Evolutionary conservation across 768 basidiomycete genomes (phyloP).

Genomic region (Mycena venus): DNA sequence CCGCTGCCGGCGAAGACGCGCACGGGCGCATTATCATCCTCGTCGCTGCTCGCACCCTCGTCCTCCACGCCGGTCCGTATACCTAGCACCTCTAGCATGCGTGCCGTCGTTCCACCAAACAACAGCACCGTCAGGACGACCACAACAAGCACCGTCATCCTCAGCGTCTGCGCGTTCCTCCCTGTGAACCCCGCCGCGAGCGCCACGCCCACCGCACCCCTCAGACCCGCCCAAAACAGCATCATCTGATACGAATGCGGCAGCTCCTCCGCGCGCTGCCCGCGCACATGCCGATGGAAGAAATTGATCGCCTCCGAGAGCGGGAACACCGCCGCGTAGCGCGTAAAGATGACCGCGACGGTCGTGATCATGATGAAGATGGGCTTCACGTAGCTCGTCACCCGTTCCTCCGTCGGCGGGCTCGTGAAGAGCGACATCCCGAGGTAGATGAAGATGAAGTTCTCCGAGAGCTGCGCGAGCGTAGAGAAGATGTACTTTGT

Average conservation of each 20-base stretch:
- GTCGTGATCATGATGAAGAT: conserved; percentile 94
- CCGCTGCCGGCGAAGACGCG: conserved; percentile 47
- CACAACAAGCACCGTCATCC: conserved; percentile 95
- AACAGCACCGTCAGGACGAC: conserved; percentile 95
- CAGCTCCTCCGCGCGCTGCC: conserved; percentile 89
- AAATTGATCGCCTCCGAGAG: conserved; percentile 96
- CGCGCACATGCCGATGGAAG: conserved; percentile 85
- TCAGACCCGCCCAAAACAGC: conserved; percentile 98
- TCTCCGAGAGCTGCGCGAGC: conserved; percentile 95
- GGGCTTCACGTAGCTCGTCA: conserved; percentile 92
- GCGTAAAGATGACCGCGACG: conserved; percentile 93
- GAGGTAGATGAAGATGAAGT: conserved; percentile 99
- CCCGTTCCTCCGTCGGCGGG: conserved; percentile 81
- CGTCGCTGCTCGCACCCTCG: conserved; percentile 74
- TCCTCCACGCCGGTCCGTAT: conserved; percentile 97
- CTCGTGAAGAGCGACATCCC: conserved; percentile 97
- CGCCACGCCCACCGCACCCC: conserved; percentile 98
- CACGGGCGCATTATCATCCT: conserved; percentile 62
- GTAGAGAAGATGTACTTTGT: conserved; percentile 97
- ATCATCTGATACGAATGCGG: conserved; percentile 99
- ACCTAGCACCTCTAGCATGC: conserved; percentile 98
- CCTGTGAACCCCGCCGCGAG: conserved; percentile 97
- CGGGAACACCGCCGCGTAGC: conserved; percentile 96
- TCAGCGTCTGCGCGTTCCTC: conserved; percentile 89
- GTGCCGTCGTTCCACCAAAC: conserved; percentile 96